These are phyloP conservation scores for Adansonia digitata DNA, from an alignment of 345 rosid genomes.

Conservation along the genomic window DNA sequence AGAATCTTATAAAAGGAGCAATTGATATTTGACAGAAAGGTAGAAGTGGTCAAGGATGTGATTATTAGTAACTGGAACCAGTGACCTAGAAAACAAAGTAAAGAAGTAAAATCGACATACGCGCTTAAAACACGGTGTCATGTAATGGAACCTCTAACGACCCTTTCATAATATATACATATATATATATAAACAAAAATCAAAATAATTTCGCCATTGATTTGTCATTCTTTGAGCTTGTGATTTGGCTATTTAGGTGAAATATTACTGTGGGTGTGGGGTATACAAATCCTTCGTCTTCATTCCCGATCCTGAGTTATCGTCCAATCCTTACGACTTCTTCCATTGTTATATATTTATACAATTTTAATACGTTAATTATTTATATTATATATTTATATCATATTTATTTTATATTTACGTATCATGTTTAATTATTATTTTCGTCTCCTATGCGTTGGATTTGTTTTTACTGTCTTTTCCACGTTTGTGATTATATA, in stretches of 20 bases:
- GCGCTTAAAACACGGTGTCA: slow-evolving; percentile 21
- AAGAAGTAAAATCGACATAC: background rate
- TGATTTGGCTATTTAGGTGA: too few species aligned
- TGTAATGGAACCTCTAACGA: background rate
- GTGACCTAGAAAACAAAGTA: background rate
- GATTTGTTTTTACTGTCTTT: too few species aligned
- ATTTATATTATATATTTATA: too few species aligned
- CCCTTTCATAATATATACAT: background rate
- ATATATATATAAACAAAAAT: background rate
- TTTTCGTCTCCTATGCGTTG: too few species aligned
- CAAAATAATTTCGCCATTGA: background rate
- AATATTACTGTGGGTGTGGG: background rate
- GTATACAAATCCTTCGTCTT: background rate
- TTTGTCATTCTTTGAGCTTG: background rate
- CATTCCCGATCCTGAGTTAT: too few species aligned
- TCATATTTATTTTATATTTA: too few species aligned
- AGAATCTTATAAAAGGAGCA: background rate
- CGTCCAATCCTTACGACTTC: background rate
- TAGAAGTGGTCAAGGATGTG: background rate
- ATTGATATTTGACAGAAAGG: background rate
- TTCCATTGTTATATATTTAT: background rate
- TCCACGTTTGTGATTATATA: too few species aligned
- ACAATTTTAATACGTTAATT: too few species aligned
- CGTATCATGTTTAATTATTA: too few species aligned
- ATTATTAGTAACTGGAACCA: too few species aligned